phyloP scores from a whole-genome alignment of 2,329 filamentous ascomycete genomes.

The Verticillium zaregamsianum region DNA sequence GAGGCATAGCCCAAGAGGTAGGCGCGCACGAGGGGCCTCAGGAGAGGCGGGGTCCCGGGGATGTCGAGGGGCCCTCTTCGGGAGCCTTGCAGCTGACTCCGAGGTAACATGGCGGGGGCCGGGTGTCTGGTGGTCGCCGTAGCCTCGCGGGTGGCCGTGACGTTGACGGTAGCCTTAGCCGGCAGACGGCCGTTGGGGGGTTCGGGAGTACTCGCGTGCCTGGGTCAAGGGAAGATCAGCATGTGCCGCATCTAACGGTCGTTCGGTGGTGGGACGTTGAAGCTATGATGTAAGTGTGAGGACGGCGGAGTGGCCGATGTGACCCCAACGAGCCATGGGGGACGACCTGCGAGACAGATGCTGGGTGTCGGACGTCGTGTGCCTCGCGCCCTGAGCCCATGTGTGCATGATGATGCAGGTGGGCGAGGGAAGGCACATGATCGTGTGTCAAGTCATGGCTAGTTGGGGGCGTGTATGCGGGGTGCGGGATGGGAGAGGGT shows the following conservation, averaged over 20 bases:
- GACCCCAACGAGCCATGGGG: background rate
- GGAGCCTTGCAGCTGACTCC: conserved; percentile 18
- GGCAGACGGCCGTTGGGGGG: background rate
- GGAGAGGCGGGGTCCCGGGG: conserved; percentile 38
- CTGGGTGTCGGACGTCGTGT: background rate
- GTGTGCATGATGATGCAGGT: conserved; percentile 1
- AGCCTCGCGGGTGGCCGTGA: background rate
- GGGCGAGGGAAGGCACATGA: background rate
- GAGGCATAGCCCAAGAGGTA: conserved; percentile 59
- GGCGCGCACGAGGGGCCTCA: conserved; percentile 54
- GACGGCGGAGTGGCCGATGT: background rate
- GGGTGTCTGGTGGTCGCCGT: background rate
- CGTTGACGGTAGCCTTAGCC: background rate
- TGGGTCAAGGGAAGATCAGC: background rate
- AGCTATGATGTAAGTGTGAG: background rate
- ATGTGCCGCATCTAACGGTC: background rate
- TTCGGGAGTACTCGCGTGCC: background rate
- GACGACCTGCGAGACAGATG: background rate
- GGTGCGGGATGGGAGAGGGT: background rate
- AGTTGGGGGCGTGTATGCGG: background rate
- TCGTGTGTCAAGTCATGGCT: background rate
- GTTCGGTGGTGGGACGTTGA: background rate
- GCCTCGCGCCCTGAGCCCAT: background rate
- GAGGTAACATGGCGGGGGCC: conserved; percentile 38
- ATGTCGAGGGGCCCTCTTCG: conserved; percentile 10